Base-by-base conservation (phyloP, 2,329 filamentous ascomycete species). In the Neophaeococcomyces aloes region DNA sequence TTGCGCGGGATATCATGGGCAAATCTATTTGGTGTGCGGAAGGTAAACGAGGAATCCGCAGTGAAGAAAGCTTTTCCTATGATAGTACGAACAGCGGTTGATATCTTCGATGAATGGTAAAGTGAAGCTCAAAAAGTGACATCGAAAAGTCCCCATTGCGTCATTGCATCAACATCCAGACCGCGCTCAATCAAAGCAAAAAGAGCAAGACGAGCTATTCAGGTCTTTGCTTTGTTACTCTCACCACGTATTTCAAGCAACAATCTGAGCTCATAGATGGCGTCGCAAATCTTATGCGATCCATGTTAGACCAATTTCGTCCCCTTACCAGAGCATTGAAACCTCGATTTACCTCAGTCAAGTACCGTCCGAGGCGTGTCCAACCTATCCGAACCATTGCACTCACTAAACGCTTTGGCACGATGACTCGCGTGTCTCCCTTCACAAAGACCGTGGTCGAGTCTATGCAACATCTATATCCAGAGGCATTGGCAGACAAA, bases 401-500 rank as follows among this genome's bases (percentile, higher is more conserved):
- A 35, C 23, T 10, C 23, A 6, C 23, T 10, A 27, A 27, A 6
- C 14, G 11, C 32, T 35, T 7, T 18, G 30, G 31, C 41, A 31
- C n/a, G 7, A 44, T 44, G 41, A 34, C 60, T 55, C 44, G 27
- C 35, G 60, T 65, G 32, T 76, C 76, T 47, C 78, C 77, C 3
- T 84, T 83, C 59, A 78, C 78, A 3, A 64, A 66, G 57, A 74
- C 76, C 7, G 86, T 93, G 38, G 81, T 93, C 45, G 70, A 71
- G 55, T 80, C 85, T 7, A 88, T 94, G 83, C 77, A 75, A 57
- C 80, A 76, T 61, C 69, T 94, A 81, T 98, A 94, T 60, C 91
- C 91, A 0, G 86, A 93, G 59, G 78, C 79, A 48, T 71, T 95
- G 32, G 91, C 91, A 7, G 91, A 96, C 60, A 81, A 81, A 55